phyloP scores from a whole-genome alignment of 441 rosid genomes.

The Erysimum pusillum region DNA sequence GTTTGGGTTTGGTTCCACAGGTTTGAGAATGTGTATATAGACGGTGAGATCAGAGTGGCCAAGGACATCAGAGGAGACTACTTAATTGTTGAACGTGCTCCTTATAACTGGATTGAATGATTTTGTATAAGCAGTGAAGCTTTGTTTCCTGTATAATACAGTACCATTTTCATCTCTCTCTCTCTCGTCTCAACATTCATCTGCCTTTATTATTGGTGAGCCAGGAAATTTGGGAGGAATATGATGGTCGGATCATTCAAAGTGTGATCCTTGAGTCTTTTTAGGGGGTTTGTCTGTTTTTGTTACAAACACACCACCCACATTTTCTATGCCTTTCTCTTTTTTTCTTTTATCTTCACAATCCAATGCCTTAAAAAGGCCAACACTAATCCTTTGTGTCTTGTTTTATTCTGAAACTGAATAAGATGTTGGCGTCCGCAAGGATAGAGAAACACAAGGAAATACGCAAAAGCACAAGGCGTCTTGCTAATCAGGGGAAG shows the following conservation, averaged over 20 bases:
- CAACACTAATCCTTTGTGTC: slow-evolving; percentile 26
- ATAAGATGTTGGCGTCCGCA: slow-evolving; percentile 54
- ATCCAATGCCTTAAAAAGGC: slow-evolving; percentile 8
- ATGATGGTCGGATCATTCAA: slow-evolving; percentile 13
- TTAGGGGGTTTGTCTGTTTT: slow-evolving; percentile 40
- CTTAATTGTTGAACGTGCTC: slow-evolving; percentile 82
- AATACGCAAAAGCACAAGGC: slow-evolving; percentile 39
- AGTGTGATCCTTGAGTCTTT: slow-evolving; percentile 32
- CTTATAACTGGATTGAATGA: slow-evolving; percentile 71
- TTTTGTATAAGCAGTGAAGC: slow-evolving; percentile 10
- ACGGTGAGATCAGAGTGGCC: slow-evolving; percentile 84
- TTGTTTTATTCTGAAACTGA: slow-evolving; percentile 10
- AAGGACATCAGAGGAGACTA: slow-evolving; percentile 94
- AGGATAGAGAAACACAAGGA: slow-evolving; percentile 35
- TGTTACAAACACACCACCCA: slow-evolving; percentile 45
- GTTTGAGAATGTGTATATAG: slow-evolving; percentile 85
- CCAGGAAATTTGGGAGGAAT: not conserved
- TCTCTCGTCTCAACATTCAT: not conserved
- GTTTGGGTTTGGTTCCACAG: slow-evolving; percentile 48
- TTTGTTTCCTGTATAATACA: slow-evolving; percentile 6
- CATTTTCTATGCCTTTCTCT: slow-evolving; percentile 15
- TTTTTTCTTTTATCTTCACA: not conserved
- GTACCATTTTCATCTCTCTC: not conserved
- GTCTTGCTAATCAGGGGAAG: slow-evolving; percentile 70
- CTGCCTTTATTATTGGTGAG: not conserved